Evolutionary conservation across 441 rosid genomes (phyloP), one percentile per base, ranked within the genome.

Genomic region (Pelargonium cotyledonis): DNA sequence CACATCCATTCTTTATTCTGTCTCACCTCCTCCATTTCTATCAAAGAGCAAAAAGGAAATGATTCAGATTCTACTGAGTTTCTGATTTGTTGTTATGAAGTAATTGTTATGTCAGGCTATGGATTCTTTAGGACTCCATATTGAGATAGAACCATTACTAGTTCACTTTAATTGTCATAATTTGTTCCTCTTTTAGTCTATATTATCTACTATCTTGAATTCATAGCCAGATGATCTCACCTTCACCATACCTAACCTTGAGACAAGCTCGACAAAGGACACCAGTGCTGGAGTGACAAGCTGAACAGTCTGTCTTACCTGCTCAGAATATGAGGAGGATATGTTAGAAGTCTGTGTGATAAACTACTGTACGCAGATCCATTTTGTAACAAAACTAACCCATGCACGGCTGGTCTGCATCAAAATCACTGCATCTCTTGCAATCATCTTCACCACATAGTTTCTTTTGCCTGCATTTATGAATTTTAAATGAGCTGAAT

Each of bases 291-390:
- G 86, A 80, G 63, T 78, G 84, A 65, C 86, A 83, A 51, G 73
- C 68, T 23, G 82, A 80, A 57, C 86, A 83, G 41, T 83, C 84
- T 0, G 81, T 83, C 75, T 80, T 83, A 66, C 86, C 86, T 83
- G 82, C 63, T 69, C 16, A 12, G 26, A 26, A 46, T 11, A 73
- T 8, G 31, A 60, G 14, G 8, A 2, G 47, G 60, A 51, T 26
- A 14, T 12, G 15, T 26, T 29, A 55, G 49, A 67, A 14, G 23
- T 31, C 49, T 15, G 5, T 6, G 21, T n/a, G 16, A 53, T 8
- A 29, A 31, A 62, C 55, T 41, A 35, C 53, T 47, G 4, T 11
- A 21, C n/a, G 43, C 16, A 49, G 14, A 19, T 8, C 18, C 14
- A 62, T 19, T 65, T 55, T 53, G 53, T 58, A 38, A 18, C 23